Conservation (phyloP, 2,329 filamentous ascomycete genomes). For the Aspergillus sp. region DNA sequence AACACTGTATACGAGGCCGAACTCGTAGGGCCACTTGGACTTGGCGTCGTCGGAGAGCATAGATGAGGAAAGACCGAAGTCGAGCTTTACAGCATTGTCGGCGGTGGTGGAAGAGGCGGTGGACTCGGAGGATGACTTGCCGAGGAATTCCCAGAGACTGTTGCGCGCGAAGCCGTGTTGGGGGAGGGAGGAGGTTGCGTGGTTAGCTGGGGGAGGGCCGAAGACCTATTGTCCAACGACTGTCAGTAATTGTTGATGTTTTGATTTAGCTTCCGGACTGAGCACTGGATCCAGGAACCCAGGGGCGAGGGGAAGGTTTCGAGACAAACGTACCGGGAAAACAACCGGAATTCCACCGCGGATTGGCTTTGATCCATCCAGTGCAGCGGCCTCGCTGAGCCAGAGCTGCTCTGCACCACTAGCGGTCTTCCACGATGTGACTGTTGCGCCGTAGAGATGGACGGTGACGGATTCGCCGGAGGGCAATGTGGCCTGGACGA, state of each 20-base stretch:
- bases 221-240: constrained; percentile 65
- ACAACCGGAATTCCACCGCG: constrained; percentile 90
- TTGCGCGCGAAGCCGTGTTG: constrained; percentile 96
- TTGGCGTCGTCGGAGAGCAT: constrained; percentile 71
- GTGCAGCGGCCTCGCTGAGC: constrained; percentile 75
- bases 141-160: constrained; percentile 87
- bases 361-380: constrained; percentile 88
- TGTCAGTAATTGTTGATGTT: not conserved
- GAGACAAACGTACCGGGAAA: constrained; percentile 73
- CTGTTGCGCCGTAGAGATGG: constrained; percentile 87
- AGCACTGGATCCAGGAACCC: not conserved
- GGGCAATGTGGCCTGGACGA: constrained; percentile 78
- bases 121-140: constrained; percentile 74
- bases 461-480: constrained; percentile 86
- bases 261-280: not conserved
- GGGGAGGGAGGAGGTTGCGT: constrained; percentile 76
- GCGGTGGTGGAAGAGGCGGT: constrained; percentile 44
- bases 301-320: not conserved
- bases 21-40: constrained; percentile 81
- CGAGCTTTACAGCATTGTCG: constrained; percentile 81
- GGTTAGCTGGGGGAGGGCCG: constrained; percentile 73
- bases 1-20: constrained; percentile 91
- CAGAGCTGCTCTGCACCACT: constrained; percentile 82
- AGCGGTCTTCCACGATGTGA: constrained; percentile 89
- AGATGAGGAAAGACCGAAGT: constrained; percentile 83